Evolutionary conservation across 2,329 filamentous ascomycete genomes (phyloP).

Genomic region (Ophiostoma tasmaniense): DNA sequence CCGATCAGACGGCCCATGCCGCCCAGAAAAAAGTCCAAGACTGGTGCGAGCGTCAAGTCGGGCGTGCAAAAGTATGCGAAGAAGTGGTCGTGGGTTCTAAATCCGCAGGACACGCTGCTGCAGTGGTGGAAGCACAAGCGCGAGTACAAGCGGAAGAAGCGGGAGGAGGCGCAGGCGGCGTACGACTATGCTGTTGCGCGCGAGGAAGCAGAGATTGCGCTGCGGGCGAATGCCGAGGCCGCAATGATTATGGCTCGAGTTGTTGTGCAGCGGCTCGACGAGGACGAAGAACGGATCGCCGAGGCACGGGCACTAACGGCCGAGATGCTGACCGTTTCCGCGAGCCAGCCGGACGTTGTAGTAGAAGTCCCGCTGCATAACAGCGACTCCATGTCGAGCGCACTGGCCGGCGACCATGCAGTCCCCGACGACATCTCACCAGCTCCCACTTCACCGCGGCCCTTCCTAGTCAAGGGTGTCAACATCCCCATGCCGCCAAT

Average conservation of each 20-base stretch:
- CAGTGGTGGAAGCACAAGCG: conserved; percentile 9
- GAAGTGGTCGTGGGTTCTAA: conserved; percentile 11
- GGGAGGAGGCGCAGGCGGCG: conserved; percentile 6
- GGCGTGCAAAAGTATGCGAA: conserved; percentile 7
- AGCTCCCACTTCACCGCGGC: background rate
- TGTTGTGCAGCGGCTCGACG: conserved; percentile 9
- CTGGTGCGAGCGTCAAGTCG: background rate
- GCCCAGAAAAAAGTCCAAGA: background rate
- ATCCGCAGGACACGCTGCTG: conserved; percentile 8
- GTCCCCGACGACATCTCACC: background rate
- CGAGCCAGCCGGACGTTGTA: background rate
- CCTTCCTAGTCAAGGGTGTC: background rate
- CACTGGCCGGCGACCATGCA: background rate
- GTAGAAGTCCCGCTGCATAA: background rate
- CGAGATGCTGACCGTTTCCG: background rate
- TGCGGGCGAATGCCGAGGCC: background rate
- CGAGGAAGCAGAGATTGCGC: background rate
- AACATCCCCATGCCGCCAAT: background rate
- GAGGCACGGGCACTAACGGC: background rate
- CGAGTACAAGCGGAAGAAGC: background rate
- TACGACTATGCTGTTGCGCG: conserved; percentile 4
- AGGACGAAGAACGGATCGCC: background rate
- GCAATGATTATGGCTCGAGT: background rate
- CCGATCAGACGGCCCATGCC: background rate
- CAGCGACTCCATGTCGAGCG: background rate